These are phyloP conservation scores for Capronia coronata DNA, from an alignment of 2,329 filamentous ascomycete species.

Conservation along the genomic window DNA sequence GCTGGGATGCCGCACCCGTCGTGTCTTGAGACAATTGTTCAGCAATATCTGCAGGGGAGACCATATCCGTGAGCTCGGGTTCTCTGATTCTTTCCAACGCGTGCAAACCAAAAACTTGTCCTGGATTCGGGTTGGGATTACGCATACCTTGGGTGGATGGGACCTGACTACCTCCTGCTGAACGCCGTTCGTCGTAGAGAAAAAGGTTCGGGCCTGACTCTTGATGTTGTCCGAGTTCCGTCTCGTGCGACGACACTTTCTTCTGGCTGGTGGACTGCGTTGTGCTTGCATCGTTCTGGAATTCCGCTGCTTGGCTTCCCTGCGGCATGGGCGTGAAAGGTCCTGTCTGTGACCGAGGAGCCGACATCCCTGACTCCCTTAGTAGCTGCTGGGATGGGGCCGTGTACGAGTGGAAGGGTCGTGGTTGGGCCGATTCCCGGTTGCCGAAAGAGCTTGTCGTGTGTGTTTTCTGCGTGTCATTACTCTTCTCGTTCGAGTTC, in stretches of 20 bases:
- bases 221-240: conserved; percentile 59
- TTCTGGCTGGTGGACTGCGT: conserved; percentile 79
- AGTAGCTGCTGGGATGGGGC: conserved; percentile 43
- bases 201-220: conserved; percentile 53
- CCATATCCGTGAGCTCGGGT: conserved; percentile 3
- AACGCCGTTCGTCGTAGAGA: conserved; percentile 44
- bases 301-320: conserved; percentile 55
- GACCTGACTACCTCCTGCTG: conserved; percentile 51
- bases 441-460: conserved; percentile 45
- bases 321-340: conserved; percentile 54
- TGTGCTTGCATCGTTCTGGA: conserved; percentile 81
- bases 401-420: conserved; percentile 41
- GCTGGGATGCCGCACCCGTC: conserved; percentile 1
- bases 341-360: conserved; percentile 42
- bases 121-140: conserved; percentile 1
- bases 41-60: conserved; percentile 31
- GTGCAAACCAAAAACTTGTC: neutral
- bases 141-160: conserved; percentile 57
- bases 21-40: conserved; percentile 20
- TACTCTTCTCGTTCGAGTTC: conserved; percentile 41
- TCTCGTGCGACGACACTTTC: conserved; percentile 60
- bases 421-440: conserved; percentile 41
- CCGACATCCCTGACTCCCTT: conserved; percentile 42
- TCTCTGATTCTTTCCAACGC: neutral
- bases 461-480: conserved; percentile 42